These are phyloP conservation scores for Candida nonsorbophila DNA, from an alignment of 805 yeast species.

Conservation along the genomic window DNA sequence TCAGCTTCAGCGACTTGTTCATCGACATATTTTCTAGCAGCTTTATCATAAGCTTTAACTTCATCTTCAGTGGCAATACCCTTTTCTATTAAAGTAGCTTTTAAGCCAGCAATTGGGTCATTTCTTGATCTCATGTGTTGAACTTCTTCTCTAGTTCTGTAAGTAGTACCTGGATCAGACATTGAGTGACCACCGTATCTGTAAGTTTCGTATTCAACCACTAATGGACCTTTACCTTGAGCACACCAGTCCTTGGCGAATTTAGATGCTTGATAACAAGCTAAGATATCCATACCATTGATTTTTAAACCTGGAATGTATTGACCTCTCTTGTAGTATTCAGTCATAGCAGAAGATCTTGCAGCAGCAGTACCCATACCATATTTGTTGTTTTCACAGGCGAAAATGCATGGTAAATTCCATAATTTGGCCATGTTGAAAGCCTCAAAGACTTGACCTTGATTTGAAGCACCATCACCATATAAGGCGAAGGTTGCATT, in stretches of 20 bases:
- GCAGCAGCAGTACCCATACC: constrained; percentile 99
- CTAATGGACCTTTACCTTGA: constrained; percentile 92
- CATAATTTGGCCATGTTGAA: constrained; percentile 99
- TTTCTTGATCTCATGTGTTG: constrained; percentile 98
- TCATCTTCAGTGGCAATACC: constrained; percentile 91
- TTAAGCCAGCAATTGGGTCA: constrained; percentile 96
- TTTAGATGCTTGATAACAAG: constrained; percentile 92
- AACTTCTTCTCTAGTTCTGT: constrained; percentile 99
- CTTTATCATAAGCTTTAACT: constrained; percentile 90
- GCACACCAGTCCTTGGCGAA: constrained; percentile 96
- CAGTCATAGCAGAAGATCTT: constrained; percentile 94
- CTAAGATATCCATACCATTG: constrained; percentile 97
- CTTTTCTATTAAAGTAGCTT: constrained; percentile 76
- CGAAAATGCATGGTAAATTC: constrained; percentile 91
- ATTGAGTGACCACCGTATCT: constrained; percentile 99
- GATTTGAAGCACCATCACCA: constrained; percentile 99
- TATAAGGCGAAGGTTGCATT: constrained; percentile 83
- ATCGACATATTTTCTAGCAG: constrained; percentile 92
- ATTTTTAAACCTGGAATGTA: constrained; percentile 98
- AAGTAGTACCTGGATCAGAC: constrained; percentile 99
- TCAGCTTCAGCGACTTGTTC: constrained; percentile 93
- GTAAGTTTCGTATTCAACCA: constrained; percentile 95
- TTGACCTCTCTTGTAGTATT: constrained; percentile 98
- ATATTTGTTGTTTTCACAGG: constrained; percentile 98
- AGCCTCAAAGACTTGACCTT: constrained; percentile 97